A percentile compares a stretch with the other conserved stretches of the same genome.
These are phyloP conservation scores for Pyrenochaeta sp. DNA, from an alignment of 2,329 filamentous ascomycete genomes.

Conservation along the genomic window DNA sequence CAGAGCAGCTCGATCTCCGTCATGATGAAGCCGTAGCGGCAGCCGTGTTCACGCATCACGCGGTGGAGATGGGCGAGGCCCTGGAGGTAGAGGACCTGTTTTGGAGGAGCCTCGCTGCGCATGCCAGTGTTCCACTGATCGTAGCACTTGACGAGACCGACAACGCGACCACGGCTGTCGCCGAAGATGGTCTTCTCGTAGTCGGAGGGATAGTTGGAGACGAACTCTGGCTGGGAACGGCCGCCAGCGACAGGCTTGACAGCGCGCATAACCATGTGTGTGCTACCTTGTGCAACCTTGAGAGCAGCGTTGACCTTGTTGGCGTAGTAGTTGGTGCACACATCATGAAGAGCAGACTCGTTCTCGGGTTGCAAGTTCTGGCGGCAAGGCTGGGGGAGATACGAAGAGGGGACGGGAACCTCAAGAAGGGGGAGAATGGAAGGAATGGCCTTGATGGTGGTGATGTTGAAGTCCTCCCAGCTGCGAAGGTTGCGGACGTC, in stretches of 20 bases:
- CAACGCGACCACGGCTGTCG: conserved; percentile 65
- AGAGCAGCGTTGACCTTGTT: conserved; percentile 88
- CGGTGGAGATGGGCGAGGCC: conserved; percentile 86
- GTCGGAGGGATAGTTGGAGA: conserved; percentile 67
- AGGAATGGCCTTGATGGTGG: conserved; percentile 74
- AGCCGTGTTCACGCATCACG: conserved; percentile 91
- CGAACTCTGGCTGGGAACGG: conserved; percentile 69
- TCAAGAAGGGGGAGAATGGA: conserved; percentile 75
- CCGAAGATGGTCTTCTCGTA: conserved; percentile 57
- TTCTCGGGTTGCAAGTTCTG: conserved; percentile 76
- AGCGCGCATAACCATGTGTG: conserved; percentile 62
- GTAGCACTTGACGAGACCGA: conserved; percentile 89
- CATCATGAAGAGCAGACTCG: conserved; percentile 75
- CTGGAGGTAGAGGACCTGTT: conserved; percentile 86
- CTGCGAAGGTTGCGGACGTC: conserved; percentile 86
- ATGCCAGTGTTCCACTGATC: conserved; percentile 96
- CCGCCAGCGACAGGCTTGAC: conserved; percentile 47
- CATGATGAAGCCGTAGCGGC: conserved; percentile 94
- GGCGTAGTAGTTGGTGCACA: conserved; percentile 80
- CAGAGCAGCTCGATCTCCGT: conserved; percentile 95
- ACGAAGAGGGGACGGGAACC: conserved; percentile 63
- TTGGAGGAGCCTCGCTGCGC: conserved; percentile 83
- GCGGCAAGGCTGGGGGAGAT: conserved; percentile 66
- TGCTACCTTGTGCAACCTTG: conserved; percentile 73
- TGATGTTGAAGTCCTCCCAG: conserved; percentile 81